Evolutionary conservation across 2,329 filamentous ascomycete species (phyloP).

Genomic region (Albifimbria verrucaria): DNA sequence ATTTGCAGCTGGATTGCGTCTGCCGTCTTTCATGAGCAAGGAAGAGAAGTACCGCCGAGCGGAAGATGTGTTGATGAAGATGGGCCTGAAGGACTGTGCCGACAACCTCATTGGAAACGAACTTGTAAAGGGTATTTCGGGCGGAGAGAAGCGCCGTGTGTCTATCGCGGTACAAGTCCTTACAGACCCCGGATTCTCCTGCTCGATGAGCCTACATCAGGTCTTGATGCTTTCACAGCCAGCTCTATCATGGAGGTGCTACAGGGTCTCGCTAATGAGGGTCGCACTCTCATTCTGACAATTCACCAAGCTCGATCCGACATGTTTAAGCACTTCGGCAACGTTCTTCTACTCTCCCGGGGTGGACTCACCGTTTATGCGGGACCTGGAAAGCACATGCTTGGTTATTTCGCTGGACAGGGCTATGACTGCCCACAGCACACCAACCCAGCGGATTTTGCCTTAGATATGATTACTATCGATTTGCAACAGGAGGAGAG

Average conservation of each 20-base stretch:
- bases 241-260: constrained; percentile 74
- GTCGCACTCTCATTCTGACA: constrained; percentile 70
- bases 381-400: constrained; percentile 60
- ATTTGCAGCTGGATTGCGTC: constrained; percentile 67
- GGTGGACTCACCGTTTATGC: constrained; percentile 68
- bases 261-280: constrained; percentile 66
- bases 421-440: constrained; percentile 65
- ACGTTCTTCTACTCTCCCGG: constrained; percentile 66
- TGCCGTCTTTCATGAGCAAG: constrained; percentile 67
- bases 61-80: constrained; percentile 68
- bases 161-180: constrained; percentile 76
- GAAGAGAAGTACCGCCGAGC: constrained; percentile 65
- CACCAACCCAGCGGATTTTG: constrained; percentile 76
- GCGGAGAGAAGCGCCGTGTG: constrained; percentile 74
- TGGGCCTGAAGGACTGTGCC: constrained; percentile 76
- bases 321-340: constrained; percentile 68
- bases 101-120: constrained; percentile 72
- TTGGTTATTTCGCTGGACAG: constrained; percentile 57
- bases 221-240: constrained; percentile 74
- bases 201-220: constrained; percentile 74
- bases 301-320: constrained; percentile 77
- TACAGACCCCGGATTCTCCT: constrained; percentile 69
- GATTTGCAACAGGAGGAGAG: constrained; percentile 64
- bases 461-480: constrained; percentile 72
- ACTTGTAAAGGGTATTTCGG: constrained; percentile 73